Percentiles rank a stretch among this genome's conserved stretches.
Evolutionary conservation across 1,139 yeast genomes (phyloP).

Genomic region (Suhomyces bribrorum): DNA sequence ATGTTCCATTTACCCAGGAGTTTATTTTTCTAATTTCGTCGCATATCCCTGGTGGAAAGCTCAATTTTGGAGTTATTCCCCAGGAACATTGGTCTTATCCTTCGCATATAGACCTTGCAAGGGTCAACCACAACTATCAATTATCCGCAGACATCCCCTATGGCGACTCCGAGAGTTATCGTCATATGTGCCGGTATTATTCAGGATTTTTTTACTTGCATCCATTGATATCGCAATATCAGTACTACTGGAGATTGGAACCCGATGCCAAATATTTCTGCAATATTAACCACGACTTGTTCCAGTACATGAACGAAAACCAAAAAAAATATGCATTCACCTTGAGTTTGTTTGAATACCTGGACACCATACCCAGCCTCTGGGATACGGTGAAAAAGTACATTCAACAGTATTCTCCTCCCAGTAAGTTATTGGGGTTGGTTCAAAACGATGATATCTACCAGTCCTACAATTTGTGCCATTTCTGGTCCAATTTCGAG

Average conservation of each 20-base stretch:
- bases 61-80: conserved; percentile 34
- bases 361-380: conserved; percentile 33
- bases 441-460: conserved; percentile 22
- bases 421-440: conserved; percentile 12
- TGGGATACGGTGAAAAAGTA: conserved; percentile 29
- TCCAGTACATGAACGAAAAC: conserved; percentile 24
- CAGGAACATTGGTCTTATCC: conserved; percentile 37
- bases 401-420: conserved; percentile 8
- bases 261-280: conserved; percentile 21
- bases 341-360: conserved; percentile 33
- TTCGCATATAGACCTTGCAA: conserved; percentile 24
- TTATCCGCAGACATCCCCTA: conserved; percentile 17
- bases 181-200: conserved; percentile 42
- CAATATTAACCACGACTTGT: conserved; percentile 33
- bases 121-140: conserved; percentile 18
- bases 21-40: conserved; percentile 26
- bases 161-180: conserved; percentile 33
- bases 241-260: conserved; percentile 36
- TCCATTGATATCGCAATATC: conserved; percentile 30
- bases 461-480: conserved; percentile 37
- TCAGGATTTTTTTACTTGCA: conserved; percentile 39
- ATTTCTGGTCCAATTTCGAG: conserved; percentile 44
- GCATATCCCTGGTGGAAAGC: conserved; percentile 24
- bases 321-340: conserved; percentile 28
- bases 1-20: conserved; percentile 29